Evolutionary conservation across 2,329 filamentous ascomycete genomes (phyloP).

Genomic region (Dothideomycetidae sp.): DNA sequence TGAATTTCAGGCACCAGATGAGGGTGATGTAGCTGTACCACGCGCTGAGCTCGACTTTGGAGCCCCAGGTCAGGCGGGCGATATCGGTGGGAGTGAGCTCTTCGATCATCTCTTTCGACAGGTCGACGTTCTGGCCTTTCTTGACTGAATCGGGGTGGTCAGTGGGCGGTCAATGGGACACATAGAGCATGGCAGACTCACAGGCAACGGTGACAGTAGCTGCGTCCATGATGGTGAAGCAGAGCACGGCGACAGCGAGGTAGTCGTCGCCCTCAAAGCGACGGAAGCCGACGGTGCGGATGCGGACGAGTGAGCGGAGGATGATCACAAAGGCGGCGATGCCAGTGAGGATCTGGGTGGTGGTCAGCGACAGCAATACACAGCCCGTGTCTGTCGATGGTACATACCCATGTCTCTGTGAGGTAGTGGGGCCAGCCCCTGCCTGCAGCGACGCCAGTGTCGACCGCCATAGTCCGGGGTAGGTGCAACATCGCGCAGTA

Average conservation of each 20-base stretch:
- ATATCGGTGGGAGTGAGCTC: conserved; percentile 20
- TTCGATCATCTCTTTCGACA: conserved; percentile 13
- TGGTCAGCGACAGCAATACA: not conserved
- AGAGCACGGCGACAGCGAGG: conserved; percentile 19
- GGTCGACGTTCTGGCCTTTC: conserved; percentile 20
- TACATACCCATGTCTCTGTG: conserved; percentile 5
- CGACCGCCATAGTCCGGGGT: too few species aligned
- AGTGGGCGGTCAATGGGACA: not conserved
- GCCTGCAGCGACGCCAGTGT: conserved; percentile 7
- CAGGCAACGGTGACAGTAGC: conserved; percentile 24
- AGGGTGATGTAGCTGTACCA: conserved; percentile 29
- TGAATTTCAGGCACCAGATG: conserved; percentile 24
- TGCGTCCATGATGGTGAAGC: conserved; percentile 25
- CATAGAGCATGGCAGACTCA: conserved; percentile 11
- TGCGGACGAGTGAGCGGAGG: conserved; percentile 23
- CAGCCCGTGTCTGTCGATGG: not conserved
- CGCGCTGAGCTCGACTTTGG: conserved; percentile 25
- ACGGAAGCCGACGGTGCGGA: conserved; percentile 26
- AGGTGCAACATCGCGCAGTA: too few species aligned
- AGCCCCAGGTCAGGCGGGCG: conserved; percentile 20
- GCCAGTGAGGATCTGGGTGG: conserved; percentile 17
- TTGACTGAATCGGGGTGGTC: conserved; percentile 13
- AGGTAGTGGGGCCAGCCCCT: conserved; percentile 3
- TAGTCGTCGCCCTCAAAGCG: conserved; percentile 28
- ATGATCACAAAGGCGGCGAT: conserved; percentile 23